A percentile compares a stretch with the other conserved stretches of the same genome.
These are phyloP conservation scores for Coemansia interrupta DNA, from an alignment of 192 early-diverging fungal genomes.

Conservation along the genomic window DNA sequence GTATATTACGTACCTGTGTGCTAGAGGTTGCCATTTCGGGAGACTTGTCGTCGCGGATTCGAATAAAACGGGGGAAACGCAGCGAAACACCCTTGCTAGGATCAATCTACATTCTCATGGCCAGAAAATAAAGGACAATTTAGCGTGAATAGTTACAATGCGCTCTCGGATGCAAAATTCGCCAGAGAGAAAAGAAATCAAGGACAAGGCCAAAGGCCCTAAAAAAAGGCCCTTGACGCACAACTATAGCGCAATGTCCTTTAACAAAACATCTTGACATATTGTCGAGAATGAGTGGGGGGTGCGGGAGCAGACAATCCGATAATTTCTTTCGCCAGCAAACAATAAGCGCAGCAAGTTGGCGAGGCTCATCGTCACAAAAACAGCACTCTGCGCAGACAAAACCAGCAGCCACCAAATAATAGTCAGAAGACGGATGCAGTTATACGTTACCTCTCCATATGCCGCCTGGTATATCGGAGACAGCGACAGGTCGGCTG, in stretches of 20 bases:
- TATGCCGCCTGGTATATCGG: slow-evolving; percentile 89
- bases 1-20: slow-evolving; percentile 61
- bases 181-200: not conserved
- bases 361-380: not conserved
- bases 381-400: not conserved
- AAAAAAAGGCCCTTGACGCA: no score
- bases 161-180: not conserved
- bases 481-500: slow-evolving; percentile 95
- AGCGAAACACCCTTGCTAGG: slow-evolving; percentile 87
- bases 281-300: no score
- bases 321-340: not conserved
- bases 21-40: slow-evolving; percentile 89
- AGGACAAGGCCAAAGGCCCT: not conserved
- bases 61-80: slow-evolving; percentile 95
- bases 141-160: slow-evolving; percentile 3
- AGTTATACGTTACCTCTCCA: slow-evolving; percentile 61
- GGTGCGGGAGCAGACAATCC: no score
- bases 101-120: slow-evolving; percentile 62
- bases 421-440: not conserved
- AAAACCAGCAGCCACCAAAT: slow-evolving; percentile 2
- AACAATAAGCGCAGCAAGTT: slow-evolving; percentile 1
- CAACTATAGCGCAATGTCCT: no score
- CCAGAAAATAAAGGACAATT: slow-evolving; percentile 7
- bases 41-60: slow-evolving; percentile 91
- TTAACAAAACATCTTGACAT: no score